A percentile compares a stretch with the other conserved stretches of the same genome.
phyloP scores from a whole-genome alignment of 78 protist genomes.

The Dictyostelium capitatum region DNA sequence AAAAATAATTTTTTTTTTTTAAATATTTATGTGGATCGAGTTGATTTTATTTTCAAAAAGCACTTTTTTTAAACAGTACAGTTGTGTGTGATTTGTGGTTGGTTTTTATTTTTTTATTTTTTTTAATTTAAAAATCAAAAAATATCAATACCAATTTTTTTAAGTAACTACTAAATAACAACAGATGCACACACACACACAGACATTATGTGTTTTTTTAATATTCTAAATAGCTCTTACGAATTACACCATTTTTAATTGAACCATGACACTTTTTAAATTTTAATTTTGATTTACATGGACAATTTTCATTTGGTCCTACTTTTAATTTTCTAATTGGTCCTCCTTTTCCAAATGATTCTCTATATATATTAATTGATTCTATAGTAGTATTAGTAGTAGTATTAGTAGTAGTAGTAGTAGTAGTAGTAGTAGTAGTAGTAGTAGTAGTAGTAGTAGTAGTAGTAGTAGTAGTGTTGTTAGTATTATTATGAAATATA shows the following conservation, averaged over 20 bases:
- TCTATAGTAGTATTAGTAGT: conserved; percentile 7
- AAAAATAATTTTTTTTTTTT: no score
- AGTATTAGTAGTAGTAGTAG: background rate
- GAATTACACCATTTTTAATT: background rate
- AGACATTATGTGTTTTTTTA: background rate
- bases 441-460: background rate
- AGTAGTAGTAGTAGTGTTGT: background rate
- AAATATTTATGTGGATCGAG: no score
- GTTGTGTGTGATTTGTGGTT: no score
- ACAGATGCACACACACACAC: no score
- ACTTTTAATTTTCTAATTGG: conserved; percentile 46
- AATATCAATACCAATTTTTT: no score
- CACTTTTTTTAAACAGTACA: no score
- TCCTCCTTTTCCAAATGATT: background rate
- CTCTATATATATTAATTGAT: conserved; percentile 35
- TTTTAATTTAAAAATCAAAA: no score
- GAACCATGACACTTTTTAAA: conserved; percentile 78
- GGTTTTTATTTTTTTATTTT: no score
- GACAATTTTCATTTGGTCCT: conserved; percentile 54
- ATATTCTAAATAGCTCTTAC: conserved; percentile 6
- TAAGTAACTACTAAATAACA: no score
- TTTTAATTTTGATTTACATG: conserved; percentile 50
- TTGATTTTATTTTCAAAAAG: no score
- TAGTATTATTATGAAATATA: background rate
- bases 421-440: background rate